phyloP scores from a whole-genome alignment of 306 rosid species.

The Lathyrus tuberosus region DNA sequence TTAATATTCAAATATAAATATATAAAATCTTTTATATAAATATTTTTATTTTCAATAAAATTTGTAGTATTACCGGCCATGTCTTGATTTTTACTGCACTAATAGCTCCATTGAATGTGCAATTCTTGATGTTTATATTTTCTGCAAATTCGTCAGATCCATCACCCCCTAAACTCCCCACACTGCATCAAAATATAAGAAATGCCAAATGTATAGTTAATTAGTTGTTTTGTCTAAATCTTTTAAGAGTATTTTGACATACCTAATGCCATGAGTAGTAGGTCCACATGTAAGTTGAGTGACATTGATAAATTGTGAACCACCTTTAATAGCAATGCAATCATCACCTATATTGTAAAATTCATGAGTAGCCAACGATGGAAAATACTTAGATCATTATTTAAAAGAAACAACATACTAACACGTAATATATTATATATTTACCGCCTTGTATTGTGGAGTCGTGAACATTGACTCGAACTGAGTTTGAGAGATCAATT shows the following conservation, averaged over 20 bases:
- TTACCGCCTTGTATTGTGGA: conserved; percentile 36
- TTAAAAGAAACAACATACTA: neutral
- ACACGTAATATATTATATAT: neutral
- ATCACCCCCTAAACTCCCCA: conserved; percentile 47
- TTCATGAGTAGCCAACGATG: neutral
- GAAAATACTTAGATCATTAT: neutral
- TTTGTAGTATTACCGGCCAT: conserved; percentile 43
- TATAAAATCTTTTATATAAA: neutral
- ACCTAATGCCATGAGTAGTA: conserved; percentile 63
- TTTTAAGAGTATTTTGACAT: neutral
- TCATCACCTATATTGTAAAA: conserved; percentile 52
- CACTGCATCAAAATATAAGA: conserved; percentile 33
- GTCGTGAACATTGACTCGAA: neutral
- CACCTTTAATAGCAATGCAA: conserved; percentile 52
- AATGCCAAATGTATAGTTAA: neutral
- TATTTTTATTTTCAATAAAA: neutral
- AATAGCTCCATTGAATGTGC: conserved; percentile 43
- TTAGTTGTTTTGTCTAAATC: neutral
- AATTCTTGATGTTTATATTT: conserved; percentile 35
- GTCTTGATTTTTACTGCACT: conserved; percentile 50
- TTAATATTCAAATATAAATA: neutral
- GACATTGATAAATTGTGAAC: conserved; percentile 25
- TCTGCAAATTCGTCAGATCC: conserved; percentile 31
- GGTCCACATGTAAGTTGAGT: conserved; percentile 51
- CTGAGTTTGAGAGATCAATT: conserved; percentile 33